A percentile compares a stretch with the other conserved stretches of the same genome.
These are phyloP conservation scores for Saccharomycopsis fermentans DNA, from an alignment of 805 yeast species.

Conservation along the genomic window DNA sequence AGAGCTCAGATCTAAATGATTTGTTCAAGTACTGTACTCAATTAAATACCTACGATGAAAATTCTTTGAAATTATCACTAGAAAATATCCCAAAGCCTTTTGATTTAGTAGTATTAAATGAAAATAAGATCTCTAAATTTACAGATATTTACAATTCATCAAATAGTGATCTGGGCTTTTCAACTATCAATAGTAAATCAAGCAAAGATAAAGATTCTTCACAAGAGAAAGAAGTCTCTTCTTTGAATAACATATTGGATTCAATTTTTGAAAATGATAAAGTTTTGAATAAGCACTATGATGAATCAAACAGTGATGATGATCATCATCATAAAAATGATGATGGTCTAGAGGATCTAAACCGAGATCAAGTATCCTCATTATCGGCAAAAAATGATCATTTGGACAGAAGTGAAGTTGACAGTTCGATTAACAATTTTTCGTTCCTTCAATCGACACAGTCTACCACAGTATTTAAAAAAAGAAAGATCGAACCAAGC, in stretches of 20 bases:
- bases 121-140: background rate
- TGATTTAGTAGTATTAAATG: background rate
- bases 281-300: background rate
- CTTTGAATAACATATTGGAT: background rate
- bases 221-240: background rate
- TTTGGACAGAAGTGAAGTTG: background rate
- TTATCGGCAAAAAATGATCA: background rate
- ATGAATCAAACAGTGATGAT: background rate
- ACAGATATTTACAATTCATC: background rate
- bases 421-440: background rate
- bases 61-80: background rate
- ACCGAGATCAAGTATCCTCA: too few species aligned
- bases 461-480: background rate
- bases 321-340: background rate
- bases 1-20: conserved; percentile 28
- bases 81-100: background rate
- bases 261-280: conserved; percentile 1
- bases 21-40: conserved; percentile 11
- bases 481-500: background rate
- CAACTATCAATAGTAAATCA: background rate
- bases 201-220: background rate
- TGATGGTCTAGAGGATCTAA: background rate
- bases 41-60: background rate
- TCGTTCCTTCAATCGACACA: background rate
- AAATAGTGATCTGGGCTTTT: background rate